Percentiles rank a stretch among this genome's conserved stretches.
Evolutionary conservation across 805 yeast species (phyloP).

Genomic region (Novakomyces olei): DNA sequence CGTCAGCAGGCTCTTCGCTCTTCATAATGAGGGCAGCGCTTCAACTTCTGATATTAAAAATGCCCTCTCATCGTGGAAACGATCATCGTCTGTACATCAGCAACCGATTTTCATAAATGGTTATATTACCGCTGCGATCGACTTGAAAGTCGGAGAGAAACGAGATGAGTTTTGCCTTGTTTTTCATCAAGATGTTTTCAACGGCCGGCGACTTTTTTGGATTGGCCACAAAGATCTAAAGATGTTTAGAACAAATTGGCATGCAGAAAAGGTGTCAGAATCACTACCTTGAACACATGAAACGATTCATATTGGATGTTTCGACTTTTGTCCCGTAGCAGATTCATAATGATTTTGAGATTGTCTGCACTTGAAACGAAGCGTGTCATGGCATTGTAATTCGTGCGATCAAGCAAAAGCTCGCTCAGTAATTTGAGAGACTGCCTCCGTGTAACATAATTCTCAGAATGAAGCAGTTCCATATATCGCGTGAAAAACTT

Average conservation of each 20-base stretch:
- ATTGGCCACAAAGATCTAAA: slow-evolving; percentile 61
- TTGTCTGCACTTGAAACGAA: slow-evolving; percentile 69
- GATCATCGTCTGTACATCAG: slow-evolving; percentile 32
- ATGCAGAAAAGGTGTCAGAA: not conserved
- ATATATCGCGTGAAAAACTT: slow-evolving; percentile 43
- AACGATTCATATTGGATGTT: slow-evolving; percentile 80
- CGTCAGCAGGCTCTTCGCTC: no score
- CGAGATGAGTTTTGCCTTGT: slow-evolving; percentile 49
- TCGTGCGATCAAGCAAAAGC: slow-evolving; percentile 46
- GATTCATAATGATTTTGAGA: slow-evolving; percentile 64
- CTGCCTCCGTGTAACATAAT: slow-evolving; percentile 85
- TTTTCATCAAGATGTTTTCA: slow-evolving; percentile 60
- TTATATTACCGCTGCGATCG: no score
- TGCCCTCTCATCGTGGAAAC: slow-evolving; percentile 55
- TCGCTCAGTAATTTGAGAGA: slow-evolving; percentile 51
- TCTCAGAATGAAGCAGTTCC: slow-evolving; percentile 46
- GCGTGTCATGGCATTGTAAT: slow-evolving; percentile 46
- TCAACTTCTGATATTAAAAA: slow-evolving; percentile 58
- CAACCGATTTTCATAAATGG: no score
- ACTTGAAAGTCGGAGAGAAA: slow-evolving; percentile 48
- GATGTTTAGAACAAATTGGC: not conserved
- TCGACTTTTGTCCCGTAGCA: slow-evolving; percentile 70
- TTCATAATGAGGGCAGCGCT: no score
- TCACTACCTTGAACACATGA: slow-evolving; percentile 52
- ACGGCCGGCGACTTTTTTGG: slow-evolving; percentile 71